phyloP scores from a whole-genome alignment of 495 filamentous ascomycete genomes.

The Podospora fimiseda region DNA sequence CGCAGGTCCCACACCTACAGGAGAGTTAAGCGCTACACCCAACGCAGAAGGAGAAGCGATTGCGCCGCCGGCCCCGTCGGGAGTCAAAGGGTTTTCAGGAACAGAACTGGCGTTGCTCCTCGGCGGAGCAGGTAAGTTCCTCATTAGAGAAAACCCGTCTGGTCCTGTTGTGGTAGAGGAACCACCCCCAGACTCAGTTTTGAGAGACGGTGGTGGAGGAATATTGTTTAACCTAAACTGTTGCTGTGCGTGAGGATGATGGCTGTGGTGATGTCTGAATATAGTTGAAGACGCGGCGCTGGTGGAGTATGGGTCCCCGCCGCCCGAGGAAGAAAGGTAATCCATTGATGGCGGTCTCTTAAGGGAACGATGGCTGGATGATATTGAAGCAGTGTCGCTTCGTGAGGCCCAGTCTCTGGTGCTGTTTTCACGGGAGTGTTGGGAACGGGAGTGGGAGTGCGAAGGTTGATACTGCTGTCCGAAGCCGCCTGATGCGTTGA shows the following conservation, averaged over 20 bases:
- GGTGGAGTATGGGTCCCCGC: slow-evolving; percentile 22
- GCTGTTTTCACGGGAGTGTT: slow-evolving; percentile 15
- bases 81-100: slow-evolving; percentile 21
- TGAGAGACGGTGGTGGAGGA: too few species aligned
- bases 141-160: slow-evolving; percentile 32
- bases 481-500: slow-evolving; percentile 74
- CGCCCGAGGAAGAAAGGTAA: slow-evolving; percentile 6
- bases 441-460: slow-evolving; percentile 3
- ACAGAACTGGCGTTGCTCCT: slow-evolving; percentile 30
- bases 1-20: neutral
- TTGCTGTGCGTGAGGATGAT: too few species aligned
- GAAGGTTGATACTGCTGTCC: slow-evolving; percentile 34
- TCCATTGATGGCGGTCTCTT: slow-evolving; percentile 3
- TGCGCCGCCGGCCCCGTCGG: slow-evolving; percentile 22
- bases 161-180: slow-evolving; percentile 37
- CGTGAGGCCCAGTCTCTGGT: slow-evolving; percentile 27
- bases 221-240: too few species aligned
- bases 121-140: slow-evolving; percentile 27
- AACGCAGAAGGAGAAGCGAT: neutral
- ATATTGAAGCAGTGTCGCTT: slow-evolving; percentile 14
- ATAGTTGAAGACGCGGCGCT: slow-evolving; percentile 14
- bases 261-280: slow-evolving; percentile 24
- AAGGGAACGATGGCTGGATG: slow-evolving; percentile 1
- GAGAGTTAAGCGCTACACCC: too few species aligned
- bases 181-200: too few species aligned